Percentiles rank a stretch among this genome's conserved stretches.
These are phyloP conservation scores for Coniochaeta hoffmannii DNA, from an alignment of 2,329 filamentous ascomycete species.

Conservation along the genomic window DNA sequence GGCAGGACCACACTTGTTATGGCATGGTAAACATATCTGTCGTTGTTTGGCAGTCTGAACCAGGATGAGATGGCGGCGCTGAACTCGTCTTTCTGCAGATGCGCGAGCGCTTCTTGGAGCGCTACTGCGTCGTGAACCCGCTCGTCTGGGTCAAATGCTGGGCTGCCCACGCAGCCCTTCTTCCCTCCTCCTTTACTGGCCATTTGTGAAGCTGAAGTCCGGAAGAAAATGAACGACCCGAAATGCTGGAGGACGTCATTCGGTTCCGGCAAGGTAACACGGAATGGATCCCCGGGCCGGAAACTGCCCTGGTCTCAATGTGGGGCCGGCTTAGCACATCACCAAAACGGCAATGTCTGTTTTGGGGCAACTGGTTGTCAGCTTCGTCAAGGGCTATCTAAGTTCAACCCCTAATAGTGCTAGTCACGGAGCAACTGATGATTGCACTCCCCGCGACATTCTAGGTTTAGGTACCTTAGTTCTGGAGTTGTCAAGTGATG, in stretches of 20 bases:
- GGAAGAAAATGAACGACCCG: background rate
- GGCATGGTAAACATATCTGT: conserved; percentile 44
- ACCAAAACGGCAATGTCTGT: no score
- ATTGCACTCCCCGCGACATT: no score
- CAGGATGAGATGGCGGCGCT: conserved; percentile 34
- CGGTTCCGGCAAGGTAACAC: no score
- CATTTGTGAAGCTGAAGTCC: background rate
- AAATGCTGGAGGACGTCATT: background rate
- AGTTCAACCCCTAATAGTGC: no score
- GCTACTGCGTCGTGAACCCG: background rate
- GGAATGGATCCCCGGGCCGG: background rate
- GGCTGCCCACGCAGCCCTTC: background rate
- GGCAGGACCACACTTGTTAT: conserved; percentile 39
- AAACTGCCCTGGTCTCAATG: background rate
- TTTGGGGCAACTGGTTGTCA: no score
- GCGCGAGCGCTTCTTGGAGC: background rate
- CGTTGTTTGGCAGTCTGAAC: conserved; percentile 34
- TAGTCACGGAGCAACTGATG: no score
- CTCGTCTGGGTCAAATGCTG: background rate
- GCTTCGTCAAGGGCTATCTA: no score
- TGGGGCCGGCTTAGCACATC: background rate
- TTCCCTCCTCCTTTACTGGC: background rate
- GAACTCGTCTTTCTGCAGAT: conserved; percentile 26
- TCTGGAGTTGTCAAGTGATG: no score
- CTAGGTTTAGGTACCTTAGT: no score